phyloP scores from a whole-genome alignment of 495 filamentous ascomycete species.

The Beverwykella pulmonaria region DNA sequence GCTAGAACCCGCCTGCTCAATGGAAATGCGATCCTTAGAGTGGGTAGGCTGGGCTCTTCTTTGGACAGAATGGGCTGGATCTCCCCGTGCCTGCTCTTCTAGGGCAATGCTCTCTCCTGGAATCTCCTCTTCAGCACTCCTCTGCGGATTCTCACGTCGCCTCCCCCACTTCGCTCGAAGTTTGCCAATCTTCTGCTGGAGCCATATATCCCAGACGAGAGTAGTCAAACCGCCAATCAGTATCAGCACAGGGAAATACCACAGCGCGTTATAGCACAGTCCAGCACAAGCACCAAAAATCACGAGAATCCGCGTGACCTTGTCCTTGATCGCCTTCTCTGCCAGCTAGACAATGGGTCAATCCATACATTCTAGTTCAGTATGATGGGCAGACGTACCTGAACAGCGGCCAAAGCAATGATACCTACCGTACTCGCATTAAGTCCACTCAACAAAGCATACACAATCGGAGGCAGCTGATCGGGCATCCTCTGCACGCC shows the following conservation, averaged over 20 bases:
- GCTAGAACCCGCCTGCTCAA: not conserved
- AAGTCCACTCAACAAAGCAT: conserved; percentile 75
- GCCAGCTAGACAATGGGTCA: conserved; percentile 50
- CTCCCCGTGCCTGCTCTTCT: not conserved
- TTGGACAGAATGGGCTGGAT: conserved; percentile 17
- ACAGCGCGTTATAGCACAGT: conserved; percentile 74
- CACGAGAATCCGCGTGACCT: conserved; percentile 67
- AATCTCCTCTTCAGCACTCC: conserved; percentile 18
- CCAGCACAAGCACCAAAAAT: conserved; percentile 70
- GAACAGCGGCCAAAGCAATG: conserved; percentile 75
- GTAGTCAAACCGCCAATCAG: conserved; percentile 59
- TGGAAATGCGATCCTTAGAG: conserved; percentile 4
- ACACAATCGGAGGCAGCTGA: conserved; percentile 65
- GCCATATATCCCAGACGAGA: conserved; percentile 62
- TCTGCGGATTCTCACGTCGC: conserved; percentile 9
- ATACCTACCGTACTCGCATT: conserved; percentile 81
- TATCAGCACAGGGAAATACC: conserved; percentile 82
- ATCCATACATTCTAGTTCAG: too few relatives aligned
- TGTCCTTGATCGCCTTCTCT: conserved; percentile 74
- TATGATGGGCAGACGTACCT: too few relatives aligned
- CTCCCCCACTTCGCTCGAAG: conserved; percentile 19
- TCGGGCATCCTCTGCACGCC: conserved; percentile 65
- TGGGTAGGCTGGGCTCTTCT: conserved; percentile 14
- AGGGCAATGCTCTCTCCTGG: conserved; percentile 17
- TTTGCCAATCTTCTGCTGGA: conserved; percentile 49